Evolutionary conservation across 192 early-diverging fungal species (phyloP), one percentile per base, ranked within the genome.

Genomic region (Linnemannia hyalina): DNA sequence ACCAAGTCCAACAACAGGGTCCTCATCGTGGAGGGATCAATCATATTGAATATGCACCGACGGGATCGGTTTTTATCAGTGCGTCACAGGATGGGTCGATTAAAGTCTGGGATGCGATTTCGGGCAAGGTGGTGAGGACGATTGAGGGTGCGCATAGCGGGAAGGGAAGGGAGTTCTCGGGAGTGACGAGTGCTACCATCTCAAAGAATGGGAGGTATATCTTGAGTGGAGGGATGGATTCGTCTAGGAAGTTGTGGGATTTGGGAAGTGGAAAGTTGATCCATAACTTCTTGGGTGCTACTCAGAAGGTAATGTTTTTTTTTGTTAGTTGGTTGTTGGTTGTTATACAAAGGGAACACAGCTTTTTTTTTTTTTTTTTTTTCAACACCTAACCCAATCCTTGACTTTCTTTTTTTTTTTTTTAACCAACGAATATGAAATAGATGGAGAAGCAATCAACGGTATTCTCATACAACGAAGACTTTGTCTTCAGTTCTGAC

Each of bases 91-190:
- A 99, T 89, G 98, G 97, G 0, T 91, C 93, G 7, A 93, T 98
- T 57, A 95, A 96, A 80, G 84, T 98, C 18, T 98, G 97, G 94
- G 97, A 98, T 87, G 93, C 91, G 18, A 95, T 95, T 8, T 90
- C 90, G 1, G 95, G 97, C 2, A 90, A 91, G 36, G 96, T 95
- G 80, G 91, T 95, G 26, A 92, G 92, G 57, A 96, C 95, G 4
- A 93, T 99, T 35, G 91, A 89, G 42, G 88, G 90, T 75, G 98
- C 96, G 0, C 98, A 99, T 85, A 91, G 90, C 40, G 97, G 96
- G 7, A 88, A 86, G 20, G 60, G 60, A 13, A 65, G 29, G 10
- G 60, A n/a, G n/a, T 65, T 65, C 13, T 26, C n/a, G 7, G 83
- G 93, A 5, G 97, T 95, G 4, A 95, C 94, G 5, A 93, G 90